Base-by-base conservation (phyloP, 768 basidiomycete genomes). In the Rhodotorula sphaerocarpa region DNA sequence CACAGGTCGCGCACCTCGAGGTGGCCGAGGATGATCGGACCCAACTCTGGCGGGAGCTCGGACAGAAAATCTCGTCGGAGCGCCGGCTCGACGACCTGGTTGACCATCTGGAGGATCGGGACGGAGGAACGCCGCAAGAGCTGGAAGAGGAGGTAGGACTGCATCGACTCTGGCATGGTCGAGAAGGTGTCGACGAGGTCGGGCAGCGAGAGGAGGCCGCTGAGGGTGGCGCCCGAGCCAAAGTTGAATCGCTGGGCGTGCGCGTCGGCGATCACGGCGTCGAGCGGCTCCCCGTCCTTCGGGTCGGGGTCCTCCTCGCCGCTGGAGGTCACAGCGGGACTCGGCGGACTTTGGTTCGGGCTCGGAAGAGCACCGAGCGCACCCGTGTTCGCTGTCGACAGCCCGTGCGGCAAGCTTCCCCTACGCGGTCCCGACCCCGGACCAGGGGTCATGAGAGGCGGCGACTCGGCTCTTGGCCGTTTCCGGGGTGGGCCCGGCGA, bases 61-160 rank as follows among this genome's bases (percentile, higher is more conserved):
- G 87, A 85, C 69, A 97, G 81, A 75, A 96, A 99, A 76, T 99
- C 95, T 70, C 92, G 86, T 27, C 90, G 89, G 33, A 97, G 79
- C 4, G 90, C 90, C 30, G 87, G 89, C 1, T 87, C 85, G 70
- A 96, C 80, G 70, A 97, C 87, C 41, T 86, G 84, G 72, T 92
- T 86, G 21, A 97, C 77, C 1, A 87, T 87, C 55, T 93, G 86
- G 31, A 99, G 80, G 42, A 96, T 93, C 7, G 90, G 85, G 25
- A 93, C 82, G 5, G 91, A 85, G 7, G 91, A 90, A 71, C 92
- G 89, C 63, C 90, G 86, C 36, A 99, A 79, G 61, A 97, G 83
- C 30, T 90, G 90, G 70, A 96, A 84, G 57, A 97, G 82, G 71
- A 95, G 84, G 75, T 96, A 91, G 7, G 90, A 90, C 77, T 97